Evolutionary conservation across 768 basidiomycete species (phyloP), one percentile per base, ranked within the genome.

Genomic region (Epithele typhae): DNA sequence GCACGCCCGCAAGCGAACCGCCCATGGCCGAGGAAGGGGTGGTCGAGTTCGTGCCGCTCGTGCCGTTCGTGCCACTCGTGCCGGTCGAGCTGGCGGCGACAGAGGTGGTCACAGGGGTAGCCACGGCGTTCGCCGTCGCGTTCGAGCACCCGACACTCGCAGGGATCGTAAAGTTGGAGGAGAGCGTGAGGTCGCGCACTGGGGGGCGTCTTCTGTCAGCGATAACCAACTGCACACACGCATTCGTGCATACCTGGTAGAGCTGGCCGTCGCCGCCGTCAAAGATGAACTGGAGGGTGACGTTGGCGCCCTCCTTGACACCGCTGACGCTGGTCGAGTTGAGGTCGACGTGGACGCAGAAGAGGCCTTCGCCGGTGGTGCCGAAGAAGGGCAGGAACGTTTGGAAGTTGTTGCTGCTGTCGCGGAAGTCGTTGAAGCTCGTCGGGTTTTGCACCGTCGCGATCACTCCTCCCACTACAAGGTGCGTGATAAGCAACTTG

Each of bases 111-210:
- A 49, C 37, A 10, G 53, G 48, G 1, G 55, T 58, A 25, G 35
- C 41, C n/a, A n/a, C n/a, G 3, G 43, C 48, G 21, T 53, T 49
- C 11, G 40, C 46, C 5, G 56, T 65, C 25, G 65, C 54, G 42
- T 68, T 72, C 14, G 63, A 42, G 59, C 74, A 73, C 14, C 57
- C 23, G 17, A 64, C 59, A 45, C 68, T 73, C 25, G 74, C 66
- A 0, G 81, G 72, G 25, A 79, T 66, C 15, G 69, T 74, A 52
- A 71, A 70, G 57, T 62, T 74, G 17, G 68, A 73, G 34, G 81
- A 75, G 25, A 94, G 68, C 17, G 82, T 81, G 56, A 93, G 63
- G 65, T 93, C 92, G 27, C 76, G 59, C 90, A 93, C 85, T 92
- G 58, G 10, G 19, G n/a, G n/a, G n/a, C n/a, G n/a, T n/a, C n/a